A percentile compares a stretch with the other conserved stretches of the same genome.
Conservation (phyloP, 306 rosid genomes). For the Prunus fruticosa region DNA sequence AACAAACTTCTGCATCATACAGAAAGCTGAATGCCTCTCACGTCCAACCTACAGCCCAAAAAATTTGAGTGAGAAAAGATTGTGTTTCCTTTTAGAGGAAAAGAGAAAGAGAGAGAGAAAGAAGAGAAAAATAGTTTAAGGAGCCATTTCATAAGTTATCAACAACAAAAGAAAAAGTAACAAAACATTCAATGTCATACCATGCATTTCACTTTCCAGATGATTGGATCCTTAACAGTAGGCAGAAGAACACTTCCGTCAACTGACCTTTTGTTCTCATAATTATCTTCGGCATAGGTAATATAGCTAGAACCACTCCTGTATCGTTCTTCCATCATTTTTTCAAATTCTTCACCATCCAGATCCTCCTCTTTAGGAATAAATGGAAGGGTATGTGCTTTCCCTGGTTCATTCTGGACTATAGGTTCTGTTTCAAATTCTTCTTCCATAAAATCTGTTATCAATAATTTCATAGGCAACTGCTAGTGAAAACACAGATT, state of each 20-base stretch:
- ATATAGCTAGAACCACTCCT: constrained; percentile 34
- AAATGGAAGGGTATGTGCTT: constrained; percentile 38
- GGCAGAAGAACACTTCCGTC: constrained; percentile 36
- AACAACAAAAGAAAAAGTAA: background rate
- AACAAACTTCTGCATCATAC: constrained; percentile 94
- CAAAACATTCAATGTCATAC: constrained; percentile 37
- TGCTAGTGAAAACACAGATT: background rate
- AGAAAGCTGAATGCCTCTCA: constrained; percentile 71
- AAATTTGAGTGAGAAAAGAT: constrained; percentile 6
- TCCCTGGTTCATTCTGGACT: constrained; percentile 35
- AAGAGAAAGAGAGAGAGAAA: background rate
- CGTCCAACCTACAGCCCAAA: constrained; percentile 77
- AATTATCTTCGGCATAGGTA: constrained; percentile 54
- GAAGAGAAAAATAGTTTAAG: background rate
- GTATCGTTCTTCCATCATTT: constrained; percentile 69
- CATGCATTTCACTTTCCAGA: constrained; percentile 96
- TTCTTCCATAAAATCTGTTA: constrained; percentile 56
- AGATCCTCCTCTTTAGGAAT: constrained; percentile 79
- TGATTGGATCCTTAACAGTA: constrained; percentile 43
- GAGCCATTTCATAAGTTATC: background rate
- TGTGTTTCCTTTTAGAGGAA: background rate
- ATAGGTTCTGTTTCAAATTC: constrained; percentile 37
- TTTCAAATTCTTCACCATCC: constrained; percentile 78
- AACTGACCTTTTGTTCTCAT: constrained; percentile 53
- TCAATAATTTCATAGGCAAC: constrained; percentile 3